These are phyloP conservation scores for Aspergillus terreus DNA, from an alignment of 2,329 filamentous ascomycete species.

Conservation along the genomic window DNA sequence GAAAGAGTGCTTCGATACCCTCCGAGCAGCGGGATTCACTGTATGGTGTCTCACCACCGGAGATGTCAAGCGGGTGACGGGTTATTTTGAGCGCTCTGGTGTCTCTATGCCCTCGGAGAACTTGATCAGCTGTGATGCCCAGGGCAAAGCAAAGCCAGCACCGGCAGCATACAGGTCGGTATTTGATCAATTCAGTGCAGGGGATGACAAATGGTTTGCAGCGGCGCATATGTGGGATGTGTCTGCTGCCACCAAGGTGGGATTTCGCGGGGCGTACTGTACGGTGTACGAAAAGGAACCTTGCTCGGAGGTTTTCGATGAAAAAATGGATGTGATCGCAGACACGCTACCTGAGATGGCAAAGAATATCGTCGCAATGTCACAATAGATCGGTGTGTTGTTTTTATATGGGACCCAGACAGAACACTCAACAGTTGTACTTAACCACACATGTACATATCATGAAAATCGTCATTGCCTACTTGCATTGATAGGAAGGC, in stretches of 20 bases:
- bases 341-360: conserved; percentile 49
- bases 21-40: conserved; percentile 47
- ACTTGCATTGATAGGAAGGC: too few species aligned
- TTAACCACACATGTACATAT: too few species aligned
- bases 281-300: conserved; percentile 52
- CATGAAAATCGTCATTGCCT: too few species aligned
- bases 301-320: conserved; percentile 48
- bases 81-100: conserved; percentile 50
- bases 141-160: conserved; percentile 50
- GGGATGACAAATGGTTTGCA: conserved; percentile 51
- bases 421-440: too few species aligned
- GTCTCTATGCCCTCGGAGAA: conserved; percentile 51
- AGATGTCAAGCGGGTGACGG: conserved; percentile 47
- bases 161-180: conserved; percentile 45
- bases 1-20: conserved; percentile 33
- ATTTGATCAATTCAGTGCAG: conserved; percentile 38
- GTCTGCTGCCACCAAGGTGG: conserved; percentile 48
- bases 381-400: neutral
- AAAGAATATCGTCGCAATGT: conserved; percentile 22
- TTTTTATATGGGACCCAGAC: too few species aligned
- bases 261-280: conserved; percentile 54
- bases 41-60: conserved; percentile 55
- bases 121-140: conserved; percentile 50
- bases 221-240: conserved; percentile 61
- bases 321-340: conserved; percentile 49